Evolutionary conservation across 2,329 filamentous ascomycete species (phyloP), one percentile per base, ranked within the genome.

Genomic region (Whalleya microplaca): DNA sequence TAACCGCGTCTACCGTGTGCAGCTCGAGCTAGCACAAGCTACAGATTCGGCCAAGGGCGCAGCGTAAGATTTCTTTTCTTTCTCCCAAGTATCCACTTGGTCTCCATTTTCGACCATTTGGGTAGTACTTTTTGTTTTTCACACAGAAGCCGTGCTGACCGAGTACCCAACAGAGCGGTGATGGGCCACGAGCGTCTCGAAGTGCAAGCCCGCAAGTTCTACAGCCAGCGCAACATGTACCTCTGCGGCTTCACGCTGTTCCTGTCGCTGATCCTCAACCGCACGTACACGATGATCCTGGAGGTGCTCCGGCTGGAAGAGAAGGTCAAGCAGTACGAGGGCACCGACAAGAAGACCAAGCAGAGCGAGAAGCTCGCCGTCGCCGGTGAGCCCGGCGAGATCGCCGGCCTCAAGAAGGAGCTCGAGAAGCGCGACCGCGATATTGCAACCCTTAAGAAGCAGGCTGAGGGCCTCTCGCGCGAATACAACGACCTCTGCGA

Each of bases 161-260:
- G 10, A 37, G 8, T 3, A 12, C 32, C 10, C 8, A 3, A 54
- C 37, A 72, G 70, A 71, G 85, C 87, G 49, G 87, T 93, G 58
- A 86, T 97, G 69, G 94, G 95, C 63, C 89, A 91, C 72, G 95
- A 98, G 75, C 94, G 95, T 64, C 92, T 96, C 85, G 95, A 99
- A 79, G 94, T 98, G 50, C 95, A 99, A 78, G 94, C 95, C 64
- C 92, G 95, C 84, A 99, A 99, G 80, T 99, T 99, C 84, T 99
- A 99, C 85, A 96, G 93, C 61, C 94, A 99, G 82, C 93, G 95
- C 77, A 99, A 99, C 87, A 99, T 99, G 95, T 99, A 99, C 80
- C 92, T 99, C 61, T 98, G 95, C 77, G 95, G 95, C 69, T 99
- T 99, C 83, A 99, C 95, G 4, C 89, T 99, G 63, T 98, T 99